A percentile compares a stretch with the other conserved stretches of the same genome.
These are phyloP conservation scores for Apiotrichum akiyoshidainum DNA, from an alignment of 1,284 basidiomycete species.

Conservation along the genomic window DNA sequence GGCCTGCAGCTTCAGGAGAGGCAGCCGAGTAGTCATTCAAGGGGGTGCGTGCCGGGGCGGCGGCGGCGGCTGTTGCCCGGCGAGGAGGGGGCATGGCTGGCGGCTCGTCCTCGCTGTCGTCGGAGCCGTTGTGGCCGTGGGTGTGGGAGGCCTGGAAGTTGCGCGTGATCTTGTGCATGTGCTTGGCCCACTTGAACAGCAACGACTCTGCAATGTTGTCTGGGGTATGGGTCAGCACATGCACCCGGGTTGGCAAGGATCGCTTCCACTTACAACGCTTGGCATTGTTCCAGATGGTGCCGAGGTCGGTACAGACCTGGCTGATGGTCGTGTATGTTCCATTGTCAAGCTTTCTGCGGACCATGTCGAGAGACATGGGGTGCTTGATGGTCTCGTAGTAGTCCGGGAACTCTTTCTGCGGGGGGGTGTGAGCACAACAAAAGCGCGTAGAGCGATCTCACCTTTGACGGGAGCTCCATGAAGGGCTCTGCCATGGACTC, in stretches of 20 bases:
- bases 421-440: not conserved
- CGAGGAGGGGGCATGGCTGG: conserved; percentile 6
- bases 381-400: conserved; percentile 49
- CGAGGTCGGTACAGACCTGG: conserved; percentile 38
- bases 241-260: not conserved
- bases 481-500: conserved; percentile 41
- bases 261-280: conserved; percentile 40
- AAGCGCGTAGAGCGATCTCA: conserved; percentile 13
- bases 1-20: conserved; percentile 13
- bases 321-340: conserved; percentile 33
- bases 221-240: conserved; percentile 10
- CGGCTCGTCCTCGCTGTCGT: conserved; percentile 18
- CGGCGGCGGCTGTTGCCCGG: not conserved
- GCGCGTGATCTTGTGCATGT: conserved; percentile 46
- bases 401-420: conserved; percentile 43
- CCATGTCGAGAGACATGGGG: conserved; percentile 44
- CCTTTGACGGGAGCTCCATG: conserved; percentile 46
- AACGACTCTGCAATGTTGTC: conserved; percentile 48
- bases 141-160: conserved; percentile 19
- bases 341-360: conserved; percentile 35
- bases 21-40: conserved; percentile 14
- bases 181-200: conserved; percentile 48
- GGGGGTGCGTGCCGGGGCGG: conserved; percentile 3
- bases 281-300: conserved; percentile 48
- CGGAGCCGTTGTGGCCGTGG: conserved; percentile 14